These are phyloP conservation scores for Aspergillus floridensis DNA, from an alignment of 2,329 filamentous ascomycete genomes.

Conservation along the genomic window DNA sequence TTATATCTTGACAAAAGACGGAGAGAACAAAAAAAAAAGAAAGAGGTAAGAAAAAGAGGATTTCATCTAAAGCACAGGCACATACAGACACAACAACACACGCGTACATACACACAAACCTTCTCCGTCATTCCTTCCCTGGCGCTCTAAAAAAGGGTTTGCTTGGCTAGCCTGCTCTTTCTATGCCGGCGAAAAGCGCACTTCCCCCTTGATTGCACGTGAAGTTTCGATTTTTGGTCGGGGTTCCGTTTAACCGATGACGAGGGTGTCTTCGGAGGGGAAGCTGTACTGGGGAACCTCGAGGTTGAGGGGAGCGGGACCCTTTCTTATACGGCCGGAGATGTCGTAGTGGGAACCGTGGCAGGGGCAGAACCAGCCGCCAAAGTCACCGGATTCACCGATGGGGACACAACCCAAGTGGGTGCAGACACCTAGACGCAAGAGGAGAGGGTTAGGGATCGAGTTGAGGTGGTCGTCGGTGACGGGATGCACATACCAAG, in stretches of 20 bases:
- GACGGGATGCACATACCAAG: conserved; percentile 61
- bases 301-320: conserved; percentile 94
- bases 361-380: conserved; percentile 99
- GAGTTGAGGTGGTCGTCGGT: background rate
- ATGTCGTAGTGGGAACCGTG: conserved; percentile 99
- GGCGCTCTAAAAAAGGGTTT: background rate
- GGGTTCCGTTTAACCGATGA: conserved; percentile 75
- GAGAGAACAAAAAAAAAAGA: background rate
- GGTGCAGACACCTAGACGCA: conserved; percentile 80
- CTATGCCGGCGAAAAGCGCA: background rate
- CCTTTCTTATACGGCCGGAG: conserved; percentile 95
- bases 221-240: conserved; percentile 3
- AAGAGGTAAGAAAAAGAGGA: conserved; percentile 29
- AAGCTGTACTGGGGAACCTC: conserved; percentile 93
- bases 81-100: background rate
- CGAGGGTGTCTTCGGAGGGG: conserved; percentile 79
- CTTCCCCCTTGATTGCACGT: background rate
- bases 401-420: conserved; percentile 99
- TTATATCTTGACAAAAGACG: conserved; percentile 32
- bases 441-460: background rate
- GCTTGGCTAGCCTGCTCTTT: background rate
- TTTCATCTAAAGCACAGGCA: conserved; percentile 31
- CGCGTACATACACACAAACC: conserved; percentile 14
- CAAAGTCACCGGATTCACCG: conserved; percentile 95
- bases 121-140: conserved; percentile 17